Evolutionary conservation across 73 alveolate genomes (phyloP), one percentile per base, ranked within the genome.

Genomic region (Urostyla sp.): DNA sequence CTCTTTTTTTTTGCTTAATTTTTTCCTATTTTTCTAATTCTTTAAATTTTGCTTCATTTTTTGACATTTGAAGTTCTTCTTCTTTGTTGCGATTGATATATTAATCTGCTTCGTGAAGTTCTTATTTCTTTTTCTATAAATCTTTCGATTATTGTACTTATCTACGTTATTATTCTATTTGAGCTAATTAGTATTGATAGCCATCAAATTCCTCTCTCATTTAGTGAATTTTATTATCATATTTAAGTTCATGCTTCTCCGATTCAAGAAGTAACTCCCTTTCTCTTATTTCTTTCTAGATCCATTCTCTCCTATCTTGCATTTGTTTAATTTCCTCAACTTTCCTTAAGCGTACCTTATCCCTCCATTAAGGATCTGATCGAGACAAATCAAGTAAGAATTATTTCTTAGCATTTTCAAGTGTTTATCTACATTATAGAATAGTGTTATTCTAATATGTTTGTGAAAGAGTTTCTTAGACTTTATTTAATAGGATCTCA

Each of bases 311-410:
- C n/a, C n/a, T n/a, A n/a, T n/a, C n/a, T n/a, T n/a, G n/a, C n/a
- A n/a, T n/a, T n/a, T n/a, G n/a, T n/a, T n/a, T 44, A 34, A 69
- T 48, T 32, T 69, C 83, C 38, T 69, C 83, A 2, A 36, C 52
- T 49, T 69, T 69, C 16, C 83, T 44, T 10, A 54, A 26, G 24
- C 83, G 23, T 2, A 69, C 15, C 32, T 69, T 69, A 3, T 69
- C 83, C 27, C 83, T 44, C 83, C 83, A 69, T n/a, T 8, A 5
- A 1, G 83, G 83, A 30, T 69, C 83, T 49, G 56, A 46, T 49
- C 34, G 44, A 30, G 44, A 46, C 36, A 69, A 24, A 10, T 69
- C 83, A 20, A 49, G 23, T 36, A 69, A 26, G 83, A 69, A 69
- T 46, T 49, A 34, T 36, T 34, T 69, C 32, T 69, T 69, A 5